Conservation (phyloP, 176 grass and related monocot species). For the Alloteropsis semialata region DNA sequence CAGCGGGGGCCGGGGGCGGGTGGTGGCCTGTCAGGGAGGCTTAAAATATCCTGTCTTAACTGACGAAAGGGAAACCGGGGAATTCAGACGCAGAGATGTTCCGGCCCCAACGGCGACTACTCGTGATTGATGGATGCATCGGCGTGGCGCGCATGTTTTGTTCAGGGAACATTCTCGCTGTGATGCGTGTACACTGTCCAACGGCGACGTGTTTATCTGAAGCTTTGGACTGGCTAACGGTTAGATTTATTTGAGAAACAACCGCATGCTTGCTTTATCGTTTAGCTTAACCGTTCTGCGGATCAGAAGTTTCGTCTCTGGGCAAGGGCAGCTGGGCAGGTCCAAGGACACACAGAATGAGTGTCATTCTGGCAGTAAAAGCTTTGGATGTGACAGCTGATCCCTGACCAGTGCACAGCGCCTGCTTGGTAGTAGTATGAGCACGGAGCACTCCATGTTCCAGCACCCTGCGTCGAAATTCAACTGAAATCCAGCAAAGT, state of each 20-base stretch:
- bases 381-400: not conserved
- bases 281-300: not conserved
- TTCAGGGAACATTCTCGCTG: not conserved
- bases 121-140: not conserved
- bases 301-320: not conserved
- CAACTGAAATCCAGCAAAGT: constrained; percentile 12
- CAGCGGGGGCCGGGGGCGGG: not conserved
- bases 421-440: constrained; percentile 8
- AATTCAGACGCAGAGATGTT: not conserved
- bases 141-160: not conserved
- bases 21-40: not conserved
- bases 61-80: not conserved
- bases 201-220: not conserved
- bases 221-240: not conserved
- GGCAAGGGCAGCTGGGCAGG: not conserved
- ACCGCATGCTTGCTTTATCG: not conserved
- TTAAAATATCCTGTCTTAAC: not conserved
- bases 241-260: not conserved
- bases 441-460: not conserved
- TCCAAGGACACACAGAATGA: not conserved
- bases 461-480: not conserved
- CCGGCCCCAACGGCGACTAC: not conserved
- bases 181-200: too few species aligned
- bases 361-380: not conserved
- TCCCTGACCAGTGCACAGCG: not conserved